Base-by-base conservation (phyloP, 1,284 basidiomycete species). In the Ustilago vetiveriae region DNA sequence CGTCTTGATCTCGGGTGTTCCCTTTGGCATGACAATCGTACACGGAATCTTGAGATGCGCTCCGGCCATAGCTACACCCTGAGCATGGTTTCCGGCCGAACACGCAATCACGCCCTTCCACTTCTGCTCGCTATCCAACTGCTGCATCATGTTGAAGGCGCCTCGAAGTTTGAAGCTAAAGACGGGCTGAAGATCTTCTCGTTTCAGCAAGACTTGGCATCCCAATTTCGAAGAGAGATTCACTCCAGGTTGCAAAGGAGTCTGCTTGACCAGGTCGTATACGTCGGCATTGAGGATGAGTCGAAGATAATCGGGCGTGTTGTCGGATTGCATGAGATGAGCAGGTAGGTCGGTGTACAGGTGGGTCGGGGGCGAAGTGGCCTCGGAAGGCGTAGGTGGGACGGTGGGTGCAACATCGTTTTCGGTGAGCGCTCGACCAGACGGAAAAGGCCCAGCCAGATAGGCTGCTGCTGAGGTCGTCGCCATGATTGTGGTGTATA, bases 41-140 rank as follows among this genome's bases (percentile, higher is more conserved):
- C 94, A 96, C 4, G 94, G 92, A 63, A 98, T 91, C 40, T 87
- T 88, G 29, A 99, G 87, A 50, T 89, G 88, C 33, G 88, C 85
- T 11, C 94, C 94, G 9, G 95, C 94, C 50, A 98, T 87, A 2
- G 96, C 96, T 35, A 99, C 96, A 24, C 96, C 96, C 83, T 99
- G 96, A 0, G 96, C 96, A 83, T 99, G 96, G 80, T 99, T 99
- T 19, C 96, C 95, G 92, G 82, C 96, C 79, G 92, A 95, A 82
- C 95, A 99, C 36, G 96, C 98, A 56, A 98, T 87, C 71, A 99
- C 96, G 59, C 96, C 96, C 83, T 94, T 95, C 91, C 92, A 93
- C 69, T 94, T 88, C 76, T 98, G 94, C 58, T 94, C 92, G 22
- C 90, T 88, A 10, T 86, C 86, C 39, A 99, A 85, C 82, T 88